phyloP scores from a whole-genome alignment of 2,329 filamentous ascomycete species.

The Calonectria pauciramosa region DNA sequence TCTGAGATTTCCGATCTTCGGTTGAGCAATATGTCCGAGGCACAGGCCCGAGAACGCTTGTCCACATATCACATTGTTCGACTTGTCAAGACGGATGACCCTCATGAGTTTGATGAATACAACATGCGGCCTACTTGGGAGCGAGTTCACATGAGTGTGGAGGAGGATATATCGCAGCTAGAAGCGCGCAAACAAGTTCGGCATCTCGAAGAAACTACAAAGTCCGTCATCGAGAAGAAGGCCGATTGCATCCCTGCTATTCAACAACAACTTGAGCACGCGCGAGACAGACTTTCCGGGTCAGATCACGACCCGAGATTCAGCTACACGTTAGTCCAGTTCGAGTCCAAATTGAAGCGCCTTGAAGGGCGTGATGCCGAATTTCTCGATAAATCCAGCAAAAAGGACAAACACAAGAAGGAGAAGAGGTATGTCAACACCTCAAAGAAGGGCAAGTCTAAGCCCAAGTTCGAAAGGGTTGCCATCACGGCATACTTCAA shows the following conservation, averaged over 20 bases:
- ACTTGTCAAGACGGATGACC: slow-evolving; percentile 55
- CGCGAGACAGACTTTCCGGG: slow-evolving; percentile 50
- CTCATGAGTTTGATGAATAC: slow-evolving; percentile 52
- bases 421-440: slow-evolving; percentile 33
- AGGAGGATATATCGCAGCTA: slow-evolving; percentile 54
- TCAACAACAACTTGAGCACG: slow-evolving; percentile 58
- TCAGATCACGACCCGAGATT: slow-evolving; percentile 55
- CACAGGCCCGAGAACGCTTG: slow-evolving; percentile 54
- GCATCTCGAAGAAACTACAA: slow-evolving; percentile 52
- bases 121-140: slow-evolving; percentile 56
- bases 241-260: slow-evolving; percentile 51
- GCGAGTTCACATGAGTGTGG: slow-evolving; percentile 48
- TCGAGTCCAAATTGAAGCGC: slow-evolving; percentile 56
- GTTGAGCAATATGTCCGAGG: slow-evolving; percentile 52
- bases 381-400: slow-evolving; percentile 31
- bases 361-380: slow-evolving; percentile 36
- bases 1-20: slow-evolving; percentile 54
- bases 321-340: slow-evolving; percentile 58
- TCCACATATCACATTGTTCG: slow-evolving; percentile 58
- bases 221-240: slow-evolving; percentile 55
- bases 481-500: slow-evolving; percentile 63
- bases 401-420: slow-evolving; percentile 36
- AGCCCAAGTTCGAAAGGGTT: slow-evolving; percentile 52
- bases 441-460: slow-evolving; percentile 44
- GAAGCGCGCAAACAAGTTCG: slow-evolving; percentile 54